Percentiles rank a stretch among this genome's conserved stretches.
Evolutionary conservation across 805 yeast genomes (phyloP).

Genomic region (Hermanozyma aechmeae): DNA sequence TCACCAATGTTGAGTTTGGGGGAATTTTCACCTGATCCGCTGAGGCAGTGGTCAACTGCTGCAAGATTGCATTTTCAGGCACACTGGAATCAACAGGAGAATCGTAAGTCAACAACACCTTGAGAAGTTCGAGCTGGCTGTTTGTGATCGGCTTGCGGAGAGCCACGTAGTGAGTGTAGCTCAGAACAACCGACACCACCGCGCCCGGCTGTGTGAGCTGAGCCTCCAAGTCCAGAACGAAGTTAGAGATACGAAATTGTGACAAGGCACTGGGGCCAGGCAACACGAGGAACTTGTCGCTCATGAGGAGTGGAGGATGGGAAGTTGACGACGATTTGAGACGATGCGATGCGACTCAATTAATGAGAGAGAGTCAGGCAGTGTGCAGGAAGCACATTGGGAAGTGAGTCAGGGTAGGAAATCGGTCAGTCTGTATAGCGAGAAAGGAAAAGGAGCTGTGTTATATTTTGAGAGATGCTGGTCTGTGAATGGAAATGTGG

Average conservation of each 20-base stretch:
- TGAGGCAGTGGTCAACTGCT: conserved; percentile 16
- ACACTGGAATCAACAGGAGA: conserved; percentile 48
- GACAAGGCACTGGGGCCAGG: conserved; percentile 92
- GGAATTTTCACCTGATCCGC: conserved; percentile 21
- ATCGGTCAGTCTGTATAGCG: background rate
- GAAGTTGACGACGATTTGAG: no score
- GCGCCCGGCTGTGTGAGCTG: conserved; percentile 53
- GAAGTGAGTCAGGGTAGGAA: background rate
- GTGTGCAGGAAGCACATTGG: no score
- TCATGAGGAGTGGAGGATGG: no score
- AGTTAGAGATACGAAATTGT: conserved; percentile 67
- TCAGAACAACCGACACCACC: conserved; percentile 61
- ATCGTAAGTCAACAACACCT: conserved; percentile 68
- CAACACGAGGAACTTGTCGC: conserved; percentile 31
- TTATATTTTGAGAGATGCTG: no score
- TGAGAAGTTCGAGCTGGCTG: conserved; percentile 39
- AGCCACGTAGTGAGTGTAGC: conserved; percentile 76
- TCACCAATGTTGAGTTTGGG: conserved; percentile 43
- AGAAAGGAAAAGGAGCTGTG: no score
- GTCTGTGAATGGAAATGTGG: no score
- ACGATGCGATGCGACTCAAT: no score
- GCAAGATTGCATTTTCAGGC: conserved; percentile 30
- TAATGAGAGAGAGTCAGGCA: no score
- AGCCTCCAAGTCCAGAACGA: conserved; percentile 64
- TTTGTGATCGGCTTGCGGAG: conserved; percentile 31